A percentile compares a stretch with the other conserved stretches of the same genome.
These are phyloP conservation scores for Melanogaster broomeanus DNA, from an alignment of 768 basidiomycete genomes.

Conservation along the genomic window DNA sequence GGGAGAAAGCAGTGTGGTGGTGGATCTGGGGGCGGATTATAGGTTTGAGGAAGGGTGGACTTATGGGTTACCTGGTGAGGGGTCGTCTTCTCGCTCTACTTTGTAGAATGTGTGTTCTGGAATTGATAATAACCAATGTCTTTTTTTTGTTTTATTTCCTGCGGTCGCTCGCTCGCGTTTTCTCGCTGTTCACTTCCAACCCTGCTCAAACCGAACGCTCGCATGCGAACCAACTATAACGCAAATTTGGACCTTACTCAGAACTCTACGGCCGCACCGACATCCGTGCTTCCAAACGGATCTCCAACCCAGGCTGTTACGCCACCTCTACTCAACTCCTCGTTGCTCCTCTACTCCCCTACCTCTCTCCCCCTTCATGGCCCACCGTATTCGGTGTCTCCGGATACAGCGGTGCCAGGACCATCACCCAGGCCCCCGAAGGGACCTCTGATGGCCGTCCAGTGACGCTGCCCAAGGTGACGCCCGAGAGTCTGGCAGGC, in stretches of 20 bases:
- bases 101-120: constrained; percentile 37
- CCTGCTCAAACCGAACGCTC: neutral
- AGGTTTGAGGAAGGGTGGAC: constrained; percentile 95
- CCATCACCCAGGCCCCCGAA: constrained; percentile 64
- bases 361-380: constrained; percentile 55
- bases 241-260: constrained; percentile 36
- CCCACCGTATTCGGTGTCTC: constrained; percentile 93
- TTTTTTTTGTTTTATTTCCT: constrained; percentile 23
- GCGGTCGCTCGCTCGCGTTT: neutral
- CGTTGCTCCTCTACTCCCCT: constrained; percentile 82
- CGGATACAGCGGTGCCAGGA: constrained; percentile 96
- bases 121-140: constrained; percentile 37
- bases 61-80: constrained; percentile 98
- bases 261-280: constrained; percentile 82
- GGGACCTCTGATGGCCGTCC: constrained; percentile 66
- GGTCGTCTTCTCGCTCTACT: constrained; percentile 28
- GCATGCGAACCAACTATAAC: neutral
- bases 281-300: constrained; percentile 73
- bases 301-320: constrained; percentile 98
- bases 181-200: neutral
- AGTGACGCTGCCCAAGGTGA: constrained; percentile 78
- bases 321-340: constrained; percentile 92
- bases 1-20: constrained; percentile 62
- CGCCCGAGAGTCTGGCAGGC: constrained; percentile 70
- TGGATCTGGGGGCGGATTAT: constrained; percentile 94